Conservation (phyloP, 768 basidiomycete genomes). For the Lactifluus piperatus region DNA sequence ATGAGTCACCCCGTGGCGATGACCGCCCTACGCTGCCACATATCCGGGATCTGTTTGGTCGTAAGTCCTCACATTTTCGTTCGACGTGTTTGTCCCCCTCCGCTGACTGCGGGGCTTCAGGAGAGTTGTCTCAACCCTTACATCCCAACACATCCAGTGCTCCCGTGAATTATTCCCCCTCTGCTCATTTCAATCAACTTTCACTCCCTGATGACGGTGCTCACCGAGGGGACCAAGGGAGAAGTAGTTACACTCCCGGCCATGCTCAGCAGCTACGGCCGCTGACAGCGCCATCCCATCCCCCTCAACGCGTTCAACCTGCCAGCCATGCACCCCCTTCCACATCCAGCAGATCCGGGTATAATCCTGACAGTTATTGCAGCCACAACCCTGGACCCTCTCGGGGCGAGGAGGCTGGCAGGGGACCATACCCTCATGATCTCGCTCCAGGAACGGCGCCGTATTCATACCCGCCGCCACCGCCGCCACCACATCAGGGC, state of each 20-base stretch:
- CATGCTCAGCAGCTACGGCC: constrained; percentile 12
- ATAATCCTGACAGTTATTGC: background rate
- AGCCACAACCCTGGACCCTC: background rate
- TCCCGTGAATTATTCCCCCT: constrained; percentile 7
- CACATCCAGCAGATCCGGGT: background rate
- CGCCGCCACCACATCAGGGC: background rate
- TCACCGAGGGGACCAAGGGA: constrained; percentile 9
- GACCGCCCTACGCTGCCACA: constrained; percentile 21
- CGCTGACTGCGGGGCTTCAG: background rate
- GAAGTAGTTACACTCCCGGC: background rate
- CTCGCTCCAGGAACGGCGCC: background rate
- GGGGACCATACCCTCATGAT: background rate
- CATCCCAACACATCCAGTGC: constrained; percentile 1
- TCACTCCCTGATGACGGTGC: background rate
- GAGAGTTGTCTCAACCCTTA: constrained; percentile 18
- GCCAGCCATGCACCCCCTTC: background rate
- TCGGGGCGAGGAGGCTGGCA: background rate
- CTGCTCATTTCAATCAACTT: constrained; percentile 11
- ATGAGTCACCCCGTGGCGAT: constrained; percentile 16
- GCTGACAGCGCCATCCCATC: constrained; percentile 5
- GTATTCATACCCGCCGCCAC: constrained; percentile 6
- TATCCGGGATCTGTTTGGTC: constrained; percentile 19
- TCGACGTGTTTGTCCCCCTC: background rate
- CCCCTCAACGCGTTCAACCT: constrained; percentile 5
- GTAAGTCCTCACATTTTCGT: constrained; percentile 4